Evolutionary conservation across 345 rosid species (phyloP).

Genomic region (Syzygium jambos): DNA sequence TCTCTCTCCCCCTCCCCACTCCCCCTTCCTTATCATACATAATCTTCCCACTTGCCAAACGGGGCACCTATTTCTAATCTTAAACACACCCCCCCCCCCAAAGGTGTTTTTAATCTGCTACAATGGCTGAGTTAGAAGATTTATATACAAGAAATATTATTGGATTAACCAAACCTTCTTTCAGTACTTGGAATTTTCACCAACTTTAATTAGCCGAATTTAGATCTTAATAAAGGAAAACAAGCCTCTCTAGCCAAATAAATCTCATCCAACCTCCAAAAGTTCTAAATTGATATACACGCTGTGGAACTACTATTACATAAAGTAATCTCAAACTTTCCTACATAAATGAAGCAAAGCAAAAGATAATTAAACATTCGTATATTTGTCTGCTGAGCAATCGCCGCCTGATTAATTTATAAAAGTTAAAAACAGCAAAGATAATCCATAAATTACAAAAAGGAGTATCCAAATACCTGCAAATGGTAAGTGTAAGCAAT

Average conservation of each 20-base stretch:
- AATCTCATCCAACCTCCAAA: neutral
- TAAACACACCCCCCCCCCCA: neutral
- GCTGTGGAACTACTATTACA: neutral
- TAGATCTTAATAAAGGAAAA: neutral
- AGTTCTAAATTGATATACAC: neutral
- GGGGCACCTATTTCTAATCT: neutral
- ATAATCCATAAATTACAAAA: neutral
- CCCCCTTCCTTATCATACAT: neutral
- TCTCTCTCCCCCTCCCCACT: neutral
- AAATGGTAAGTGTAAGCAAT: slow-evolving; percentile 94
- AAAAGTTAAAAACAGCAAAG: neutral
- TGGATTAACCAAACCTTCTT: neutral
- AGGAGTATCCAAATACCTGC: slow-evolving; percentile 44
- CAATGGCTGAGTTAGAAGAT: neutral
- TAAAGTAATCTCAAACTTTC: neutral
- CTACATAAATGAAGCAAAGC: neutral
- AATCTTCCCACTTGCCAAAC: neutral
- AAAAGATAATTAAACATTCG: neutral
- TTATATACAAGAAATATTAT: neutral
- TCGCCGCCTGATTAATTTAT: neutral
- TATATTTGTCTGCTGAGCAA: neutral
- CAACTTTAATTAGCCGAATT: neutral
- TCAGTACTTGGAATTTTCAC: neutral
- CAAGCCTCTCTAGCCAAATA: neutral
- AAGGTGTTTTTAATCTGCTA: neutral